Evolutionary conservation across 495 filamentous ascomycete species (phyloP).

Genomic region (Talaromyces wortmannii): DNA sequence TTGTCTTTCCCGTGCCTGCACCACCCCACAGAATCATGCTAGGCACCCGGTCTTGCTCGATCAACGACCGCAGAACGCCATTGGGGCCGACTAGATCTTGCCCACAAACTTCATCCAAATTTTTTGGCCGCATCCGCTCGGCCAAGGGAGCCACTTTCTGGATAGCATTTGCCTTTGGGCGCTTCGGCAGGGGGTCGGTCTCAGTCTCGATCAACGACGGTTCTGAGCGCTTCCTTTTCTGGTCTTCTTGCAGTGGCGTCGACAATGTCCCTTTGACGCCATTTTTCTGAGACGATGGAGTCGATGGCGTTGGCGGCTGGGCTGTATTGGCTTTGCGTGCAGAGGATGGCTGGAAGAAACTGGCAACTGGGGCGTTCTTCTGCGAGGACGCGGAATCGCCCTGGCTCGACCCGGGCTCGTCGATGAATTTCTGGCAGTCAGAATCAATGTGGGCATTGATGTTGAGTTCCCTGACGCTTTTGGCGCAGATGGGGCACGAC

Average conservation of each 20-base stretch:
- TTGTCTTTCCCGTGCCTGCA: conserved; percentile 93
- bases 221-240: conserved; percentile 11
- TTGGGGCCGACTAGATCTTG: conserved; percentile 83
- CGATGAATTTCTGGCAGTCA: conserved; percentile 56
- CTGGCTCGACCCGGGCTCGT: conserved; percentile 31
- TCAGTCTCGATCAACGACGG: neutral
- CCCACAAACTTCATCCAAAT: conserved; percentile 79
- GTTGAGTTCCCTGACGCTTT: conserved; percentile 61
- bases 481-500: conserved; percentile 79
- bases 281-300: conserved; percentile 17
- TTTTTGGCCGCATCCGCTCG: conserved; percentile 85
- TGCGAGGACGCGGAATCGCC: conserved; percentile 36
- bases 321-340: conserved; percentile 30
- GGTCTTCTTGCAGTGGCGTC: conserved; percentile 11
- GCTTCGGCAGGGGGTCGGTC: conserved; percentile 42
- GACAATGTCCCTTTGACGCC: conserved; percentile 30
- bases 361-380: conserved; percentile 45
- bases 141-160: conserved; percentile 76
- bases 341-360: conserved; percentile 73
- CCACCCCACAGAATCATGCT: conserved; percentile 95
- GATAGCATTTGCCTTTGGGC: conserved; percentile 52
- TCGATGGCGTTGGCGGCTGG: conserved; percentile 1
- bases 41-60: conserved; percentile 79
- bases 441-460: conserved; percentile 95
- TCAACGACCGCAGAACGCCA: conserved; percentile 82